Base-by-base conservation (phyloP, 306 rosid species). In the Lotus japonicus region DNA sequence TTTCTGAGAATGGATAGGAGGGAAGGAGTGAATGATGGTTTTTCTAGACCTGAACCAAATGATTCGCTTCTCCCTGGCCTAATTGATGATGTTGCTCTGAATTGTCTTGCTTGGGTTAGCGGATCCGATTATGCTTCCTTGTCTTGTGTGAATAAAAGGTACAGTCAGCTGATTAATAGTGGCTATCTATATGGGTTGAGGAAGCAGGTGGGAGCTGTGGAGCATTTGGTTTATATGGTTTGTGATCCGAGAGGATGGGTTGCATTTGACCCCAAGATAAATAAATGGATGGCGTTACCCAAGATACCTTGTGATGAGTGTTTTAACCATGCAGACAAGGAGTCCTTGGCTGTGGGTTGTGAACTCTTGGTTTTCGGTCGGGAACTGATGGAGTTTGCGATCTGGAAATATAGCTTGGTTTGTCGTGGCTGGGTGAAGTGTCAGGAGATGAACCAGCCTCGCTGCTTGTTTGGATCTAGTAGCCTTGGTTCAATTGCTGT, bases 251-350 rank as follows among this genome's bases (percentile, higher is more conserved):
- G 84, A 67, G 96, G 88, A 33, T 94, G 97, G 96, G 96, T 75
- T 69, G 91, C 86, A 4, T 94, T 83, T 75, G 86, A 94, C 64
- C 79, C 87, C 2, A 68, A 18, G 52, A 61, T 84, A 48, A 82
- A 81, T 66, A 88, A 79, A 71, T 94, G 98, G 98, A 88, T 84
- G 78, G 12, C 90, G 11, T 83, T 94, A 65, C 97, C 98, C 45
- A 85, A 79, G 79, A 90, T 88, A 63, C 98, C 98, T 44, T 94
- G 97, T 73, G 95, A 94, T 14, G 98, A 94, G 70, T 94, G 97
- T 66, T 94, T 94, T 64, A 88, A 86, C 75, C 90, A 85, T 44
- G 96, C 97, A 8, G 98, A 94, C 76, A 94, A 90, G 78, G 98
- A 94, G 86, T 94, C 95, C 36, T 74, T 94, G 84, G 94, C 97